A percentile compares a stretch with the other conserved stretches of the same genome.
phyloP scores from a whole-genome alignment of 306 rosid species.

The Vicia villosa region DNA sequence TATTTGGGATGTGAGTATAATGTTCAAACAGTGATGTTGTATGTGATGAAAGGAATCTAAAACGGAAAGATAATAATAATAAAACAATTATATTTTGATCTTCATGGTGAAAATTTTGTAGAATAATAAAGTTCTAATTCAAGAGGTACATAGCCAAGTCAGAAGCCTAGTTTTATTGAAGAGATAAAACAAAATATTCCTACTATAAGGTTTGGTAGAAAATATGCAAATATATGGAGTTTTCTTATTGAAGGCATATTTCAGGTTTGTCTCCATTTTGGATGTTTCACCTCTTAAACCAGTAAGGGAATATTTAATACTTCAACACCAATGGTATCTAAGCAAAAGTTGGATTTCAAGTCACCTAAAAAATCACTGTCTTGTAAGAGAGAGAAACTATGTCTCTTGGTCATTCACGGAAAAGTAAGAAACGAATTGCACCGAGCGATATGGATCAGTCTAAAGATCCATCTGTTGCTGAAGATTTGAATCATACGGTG shows the following conservation, averaged over 20 bases:
- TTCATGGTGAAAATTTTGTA: constrained; percentile 18
- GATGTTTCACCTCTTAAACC: constrained; percentile 92
- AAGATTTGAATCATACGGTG: constrained; percentile 36
- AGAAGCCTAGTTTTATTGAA: constrained; percentile 17
- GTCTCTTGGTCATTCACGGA: constrained; percentile 45
- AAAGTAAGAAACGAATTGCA: constrained; percentile 40
- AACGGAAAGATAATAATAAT: neutral
- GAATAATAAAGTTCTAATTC: constrained; percentile 24
- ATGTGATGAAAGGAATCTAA: constrained; percentile 17
- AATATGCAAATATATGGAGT: constrained; percentile 28
- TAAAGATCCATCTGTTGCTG: constrained; percentile 36
- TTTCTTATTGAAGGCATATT: constrained; percentile 34
- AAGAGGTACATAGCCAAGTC: neutral
- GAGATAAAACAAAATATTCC: constrained; percentile 5
- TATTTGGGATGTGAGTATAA: constrained; percentile 19
- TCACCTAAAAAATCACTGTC: constrained; percentile 45
- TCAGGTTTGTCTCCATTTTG: constrained; percentile 90
- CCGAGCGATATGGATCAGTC: constrained; percentile 36
- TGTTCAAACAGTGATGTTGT: neutral
- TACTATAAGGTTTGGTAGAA: constrained; percentile 8
- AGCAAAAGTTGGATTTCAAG: constrained; percentile 45
- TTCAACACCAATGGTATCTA: constrained; percentile 84
- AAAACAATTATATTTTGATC: constrained; percentile 22
- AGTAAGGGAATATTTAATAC: constrained; percentile 57
- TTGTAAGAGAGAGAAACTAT: constrained; percentile 43